These are phyloP conservation scores for Colletotrichum phormii DNA, from an alignment of 2,329 filamentous ascomycete species.

Conservation along the genomic window DNA sequence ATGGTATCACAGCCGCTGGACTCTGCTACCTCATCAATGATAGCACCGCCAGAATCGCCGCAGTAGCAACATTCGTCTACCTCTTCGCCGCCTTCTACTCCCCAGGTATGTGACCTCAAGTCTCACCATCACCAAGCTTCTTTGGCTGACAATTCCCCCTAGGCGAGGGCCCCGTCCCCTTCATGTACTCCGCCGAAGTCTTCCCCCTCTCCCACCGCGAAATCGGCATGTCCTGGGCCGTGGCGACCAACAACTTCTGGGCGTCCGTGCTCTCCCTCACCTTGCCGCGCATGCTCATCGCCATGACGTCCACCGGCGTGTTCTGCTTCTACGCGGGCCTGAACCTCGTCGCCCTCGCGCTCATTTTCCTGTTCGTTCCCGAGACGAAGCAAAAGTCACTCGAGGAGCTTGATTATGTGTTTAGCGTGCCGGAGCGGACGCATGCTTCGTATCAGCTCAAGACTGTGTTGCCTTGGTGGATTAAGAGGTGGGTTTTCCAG, in stretches of 20 bases:
- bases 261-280: constrained; percentile 62
- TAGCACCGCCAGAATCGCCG: constrained; percentile 58
- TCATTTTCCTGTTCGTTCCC: constrained; percentile 62
- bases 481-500: constrained; percentile 67
- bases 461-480: constrained; percentile 70
- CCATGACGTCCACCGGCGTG: constrained; percentile 49
- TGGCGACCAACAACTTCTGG: constrained; percentile 70
- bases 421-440: constrained; percentile 68
- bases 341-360: constrained; percentile 56
- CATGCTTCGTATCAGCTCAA: constrained; percentile 69
- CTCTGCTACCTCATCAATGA: constrained; percentile 51
- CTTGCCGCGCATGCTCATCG: constrained; percentile 60
- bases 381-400: constrained; percentile 64
- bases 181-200: constrained; percentile 72
- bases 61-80: constrained; percentile 72
- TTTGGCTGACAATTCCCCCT: background rate
- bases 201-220: constrained; percentile 74
- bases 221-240: constrained; percentile 72
- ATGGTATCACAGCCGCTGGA: constrained; percentile 45
- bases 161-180: constrained; percentile 70
- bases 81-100: constrained; percentile 75
- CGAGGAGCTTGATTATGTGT: constrained; percentile 69
- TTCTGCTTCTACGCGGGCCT: constrained; percentile 60
- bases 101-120: constrained; percentile 54
- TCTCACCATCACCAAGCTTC: rapidly evolving